Percentiles rank a stretch among this genome's conserved stretches.
phyloP scores from a whole-genome alignment of 2,329 filamentous ascomycete species.

The Aureobasidium pullulans region DNA sequence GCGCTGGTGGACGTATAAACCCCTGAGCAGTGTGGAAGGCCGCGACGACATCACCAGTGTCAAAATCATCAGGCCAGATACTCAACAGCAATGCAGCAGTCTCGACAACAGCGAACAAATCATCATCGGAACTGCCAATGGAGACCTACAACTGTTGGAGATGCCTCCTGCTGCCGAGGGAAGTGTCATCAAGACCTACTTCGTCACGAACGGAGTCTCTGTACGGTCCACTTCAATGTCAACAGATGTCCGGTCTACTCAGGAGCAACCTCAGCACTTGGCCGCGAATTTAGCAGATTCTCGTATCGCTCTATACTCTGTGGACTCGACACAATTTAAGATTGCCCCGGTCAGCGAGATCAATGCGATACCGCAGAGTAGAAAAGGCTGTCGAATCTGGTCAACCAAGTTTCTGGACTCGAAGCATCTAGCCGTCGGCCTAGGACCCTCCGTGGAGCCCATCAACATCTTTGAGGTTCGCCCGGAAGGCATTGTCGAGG shows the following conservation, averaged over 20 bases:
- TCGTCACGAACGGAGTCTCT: constrained; percentile 36
- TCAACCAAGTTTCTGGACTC: constrained; percentile 48
- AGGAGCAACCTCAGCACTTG: constrained; percentile 34
- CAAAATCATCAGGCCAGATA: constrained; percentile 40
- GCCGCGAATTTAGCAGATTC: constrained; percentile 45
- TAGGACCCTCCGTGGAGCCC: constrained; percentile 36
- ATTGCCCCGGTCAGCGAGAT: constrained; percentile 31
- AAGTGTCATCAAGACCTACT: constrained; percentile 30
- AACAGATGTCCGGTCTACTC: constrained; percentile 19
- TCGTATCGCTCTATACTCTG: constrained; percentile 27
- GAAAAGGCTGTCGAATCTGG: constrained; percentile 31
- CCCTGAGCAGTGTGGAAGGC: constrained; percentile 43
- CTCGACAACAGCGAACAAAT: constrained; percentile 30
- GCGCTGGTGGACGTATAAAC: constrained; percentile 46
- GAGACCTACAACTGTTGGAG: constrained; percentile 38
- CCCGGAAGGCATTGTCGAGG: constrained; percentile 34
- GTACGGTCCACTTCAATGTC: constrained; percentile 45
- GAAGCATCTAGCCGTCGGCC: constrained; percentile 44
- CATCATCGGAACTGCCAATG: constrained; percentile 50
- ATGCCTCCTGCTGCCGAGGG: constrained; percentile 15
- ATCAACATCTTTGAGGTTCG: constrained; percentile 45
- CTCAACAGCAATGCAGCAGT: constrained; percentile 26
- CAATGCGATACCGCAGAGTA: constrained; percentile 22
- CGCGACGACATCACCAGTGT: constrained; percentile 54
- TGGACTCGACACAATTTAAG: constrained; percentile 21